Percentiles rank a stretch among this genome's conserved stretches.
Evolutionary conservation across 768 basidiomycete species (phyloP).

Genomic region (Leccinum truebloodii): DNA sequence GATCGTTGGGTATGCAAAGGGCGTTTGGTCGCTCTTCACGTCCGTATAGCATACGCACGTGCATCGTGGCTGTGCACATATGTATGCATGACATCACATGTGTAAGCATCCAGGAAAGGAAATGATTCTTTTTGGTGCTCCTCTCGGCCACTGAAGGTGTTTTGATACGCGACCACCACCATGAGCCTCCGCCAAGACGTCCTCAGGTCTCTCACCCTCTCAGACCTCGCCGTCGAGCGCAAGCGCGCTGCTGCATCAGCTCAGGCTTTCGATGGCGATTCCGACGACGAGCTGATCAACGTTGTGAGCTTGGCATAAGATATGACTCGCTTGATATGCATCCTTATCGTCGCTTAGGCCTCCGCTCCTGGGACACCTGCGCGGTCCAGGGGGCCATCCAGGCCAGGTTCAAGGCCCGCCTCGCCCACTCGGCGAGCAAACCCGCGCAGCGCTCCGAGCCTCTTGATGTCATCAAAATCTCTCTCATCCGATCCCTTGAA

Average conservation of each 20-base stretch:
- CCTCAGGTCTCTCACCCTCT: slow-evolving; percentile 53
- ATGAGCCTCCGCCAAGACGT: slow-evolving; percentile 73
- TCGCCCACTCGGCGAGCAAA: slow-evolving; percentile 31
- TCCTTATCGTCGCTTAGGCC: slow-evolving; percentile 41
- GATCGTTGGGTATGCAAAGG: slow-evolving; percentile 83
- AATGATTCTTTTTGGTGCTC: slow-evolving; percentile 1
- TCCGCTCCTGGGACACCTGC: slow-evolving; percentile 70
- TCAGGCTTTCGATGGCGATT: slow-evolving; percentile 45
- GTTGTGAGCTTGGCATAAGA: slow-evolving; percentile 50
- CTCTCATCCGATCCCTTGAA: slow-evolving; percentile 58
- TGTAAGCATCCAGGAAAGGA: slow-evolving; percentile 20
- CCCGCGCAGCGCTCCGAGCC: slow-evolving; percentile 28
- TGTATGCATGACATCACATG: slow-evolving; percentile 22
- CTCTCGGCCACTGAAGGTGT: background rate
- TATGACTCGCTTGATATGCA: slow-evolving; percentile 2
- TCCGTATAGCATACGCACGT: slow-evolving; percentile 49
- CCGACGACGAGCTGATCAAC: slow-evolving; percentile 68
- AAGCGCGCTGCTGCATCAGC: slow-evolving; percentile 16
- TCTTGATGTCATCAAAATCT: slow-evolving; percentile 22
- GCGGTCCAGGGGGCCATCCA: slow-evolving; percentile 55
- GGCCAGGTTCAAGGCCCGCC: slow-evolving; percentile 48
- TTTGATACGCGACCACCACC: slow-evolving; percentile 41
- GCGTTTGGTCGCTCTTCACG: slow-evolving; percentile 79
- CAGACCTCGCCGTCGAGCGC: slow-evolving; percentile 32
- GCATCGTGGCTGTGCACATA: slow-evolving; percentile 7